Conservation (phyloP, 768 basidiomycete species). For the Heimioporus sp. region DNA sequence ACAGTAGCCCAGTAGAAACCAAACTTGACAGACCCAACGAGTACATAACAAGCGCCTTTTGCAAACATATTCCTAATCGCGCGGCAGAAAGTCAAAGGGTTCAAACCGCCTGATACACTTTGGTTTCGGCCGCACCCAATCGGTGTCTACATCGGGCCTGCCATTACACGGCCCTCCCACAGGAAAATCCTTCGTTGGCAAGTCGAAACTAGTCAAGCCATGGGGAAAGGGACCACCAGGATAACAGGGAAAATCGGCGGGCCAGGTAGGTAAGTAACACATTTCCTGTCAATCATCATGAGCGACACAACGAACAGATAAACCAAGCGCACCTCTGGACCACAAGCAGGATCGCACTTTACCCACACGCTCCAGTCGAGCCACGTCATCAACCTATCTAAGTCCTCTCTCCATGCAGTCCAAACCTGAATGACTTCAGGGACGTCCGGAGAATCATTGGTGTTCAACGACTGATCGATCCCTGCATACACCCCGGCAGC, state of each 20-base stretch:
- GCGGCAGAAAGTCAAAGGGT: not conserved
- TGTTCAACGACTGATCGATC: slow-evolving; percentile 8
- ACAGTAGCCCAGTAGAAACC: too few relatives aligned
- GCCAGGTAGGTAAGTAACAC: slow-evolving; percentile 19
- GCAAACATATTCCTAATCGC: too few relatives aligned
- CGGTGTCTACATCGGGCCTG: too few relatives aligned
- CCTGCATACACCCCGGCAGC: slow-evolving; percentile 34
- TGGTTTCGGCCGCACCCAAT: not conserved
- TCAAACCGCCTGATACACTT: not conserved
- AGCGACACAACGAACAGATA: not conserved
- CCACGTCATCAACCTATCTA: slow-evolving; percentile 44
- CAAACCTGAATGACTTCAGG: slow-evolving; percentile 9
- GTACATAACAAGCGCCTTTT: too few relatives aligned
- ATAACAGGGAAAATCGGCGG: not conserved
- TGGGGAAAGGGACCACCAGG: too few relatives aligned
- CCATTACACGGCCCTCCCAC: too few relatives aligned
- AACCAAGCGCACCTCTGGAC: slow-evolving; percentile 38
- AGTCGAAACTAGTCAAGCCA: too few relatives aligned
- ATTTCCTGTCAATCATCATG: slow-evolving; percentile 5
- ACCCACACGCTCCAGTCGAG: slow-evolving; percentile 54
- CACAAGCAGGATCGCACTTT: slow-evolving; percentile 46
- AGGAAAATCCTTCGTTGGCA: too few relatives aligned
- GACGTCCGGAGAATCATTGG: not conserved
- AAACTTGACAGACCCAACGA: too few relatives aligned
- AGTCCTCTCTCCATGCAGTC: slow-evolving; percentile 33